A percentile compares a stretch with the other conserved stretches of the same genome.
phyloP scores from a whole-genome alignment of 2,329 filamentous ascomycete species.

The Mariannaea elegans region DNA sequence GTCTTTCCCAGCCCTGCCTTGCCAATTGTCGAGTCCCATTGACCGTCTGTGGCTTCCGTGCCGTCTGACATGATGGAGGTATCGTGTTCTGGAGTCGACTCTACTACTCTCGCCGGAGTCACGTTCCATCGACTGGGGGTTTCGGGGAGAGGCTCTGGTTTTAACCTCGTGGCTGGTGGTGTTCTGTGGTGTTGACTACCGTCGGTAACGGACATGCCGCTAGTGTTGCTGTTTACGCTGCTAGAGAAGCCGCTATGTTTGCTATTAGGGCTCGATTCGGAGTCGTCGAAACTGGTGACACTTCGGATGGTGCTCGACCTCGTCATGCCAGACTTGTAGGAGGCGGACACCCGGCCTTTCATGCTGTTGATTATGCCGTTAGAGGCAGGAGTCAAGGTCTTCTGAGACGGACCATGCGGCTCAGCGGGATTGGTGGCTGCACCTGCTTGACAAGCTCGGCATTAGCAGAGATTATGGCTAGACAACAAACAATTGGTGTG shows the following conservation, averaged over 20 bases:
- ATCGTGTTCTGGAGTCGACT: slow-evolving; percentile 40
- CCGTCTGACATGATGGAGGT: slow-evolving; percentile 42
- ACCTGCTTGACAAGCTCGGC: slow-evolving; percentile 29
- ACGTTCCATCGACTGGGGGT: slow-evolving; percentile 45
- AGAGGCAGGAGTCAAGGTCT: slow-evolving; percentile 50
- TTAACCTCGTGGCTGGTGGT: slow-evolving; percentile 48
- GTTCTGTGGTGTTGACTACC: slow-evolving; percentile 46
- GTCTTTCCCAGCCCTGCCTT: slow-evolving; percentile 78
- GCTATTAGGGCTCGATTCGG: slow-evolving; percentile 55
- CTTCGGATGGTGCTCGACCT: slow-evolving; percentile 61
- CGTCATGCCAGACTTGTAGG: slow-evolving; percentile 45
- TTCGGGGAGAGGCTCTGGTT: slow-evolving; percentile 42
- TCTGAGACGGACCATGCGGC: slow-evolving; percentile 43
- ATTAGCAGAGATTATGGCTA: slow-evolving; percentile 27
- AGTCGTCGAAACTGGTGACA: slow-evolving; percentile 64
- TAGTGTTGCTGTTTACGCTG: slow-evolving; percentile 63
- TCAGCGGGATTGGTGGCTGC: slow-evolving; percentile 30
- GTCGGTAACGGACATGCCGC: slow-evolving; percentile 54
- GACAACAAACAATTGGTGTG: slow-evolving; percentile 9
- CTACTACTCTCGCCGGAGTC: slow-evolving; percentile 44
- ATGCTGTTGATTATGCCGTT: slow-evolving; percentile 52
- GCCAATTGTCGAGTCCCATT: slow-evolving; percentile 74
- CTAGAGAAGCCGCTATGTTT: slow-evolving; percentile 64
- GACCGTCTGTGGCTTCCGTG: slow-evolving; percentile 46
- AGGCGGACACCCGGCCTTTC: slow-evolving; percentile 44